Conservation (phyloP, 2,329 filamentous ascomycete species). For the Pseudogymnoascus sp. region DNA sequence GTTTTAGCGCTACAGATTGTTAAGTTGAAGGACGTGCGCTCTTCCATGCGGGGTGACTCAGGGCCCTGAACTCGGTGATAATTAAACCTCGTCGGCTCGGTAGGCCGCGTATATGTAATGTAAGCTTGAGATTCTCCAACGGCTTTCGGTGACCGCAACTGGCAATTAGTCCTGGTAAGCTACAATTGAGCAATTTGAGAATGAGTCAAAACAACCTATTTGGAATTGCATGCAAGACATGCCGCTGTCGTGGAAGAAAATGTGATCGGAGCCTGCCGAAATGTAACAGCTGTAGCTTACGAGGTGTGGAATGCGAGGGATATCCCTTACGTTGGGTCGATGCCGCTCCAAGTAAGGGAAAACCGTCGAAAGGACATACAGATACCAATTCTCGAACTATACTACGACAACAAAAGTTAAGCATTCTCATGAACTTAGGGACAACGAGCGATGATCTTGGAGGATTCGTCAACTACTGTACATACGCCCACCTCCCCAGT, state of each 20-base stretch:
- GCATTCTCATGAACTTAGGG: neutral
- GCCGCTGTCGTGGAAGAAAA: neutral
- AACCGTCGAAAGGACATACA: neutral
- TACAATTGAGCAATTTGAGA: neutral
- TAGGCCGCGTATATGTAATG: too few species aligned
- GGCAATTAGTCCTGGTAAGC: neutral
- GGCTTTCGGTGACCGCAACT: too few species aligned
- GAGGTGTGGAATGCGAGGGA: neutral
- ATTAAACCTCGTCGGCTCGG: too few species aligned
- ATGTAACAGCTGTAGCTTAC: neutral
- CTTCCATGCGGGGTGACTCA: too few species aligned
- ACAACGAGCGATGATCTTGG: neutral
- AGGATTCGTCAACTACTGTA: neutral
- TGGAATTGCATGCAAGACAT: neutral
- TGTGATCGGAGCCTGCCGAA: neutral
- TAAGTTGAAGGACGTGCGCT: too few species aligned
- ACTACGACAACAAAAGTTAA: neutral
- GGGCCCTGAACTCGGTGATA: too few species aligned
- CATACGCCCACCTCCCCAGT: neutral
- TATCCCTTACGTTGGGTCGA: neutral
- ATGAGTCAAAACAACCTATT: neutral
- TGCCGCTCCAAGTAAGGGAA: neutral
- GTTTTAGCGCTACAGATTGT: too few species aligned
- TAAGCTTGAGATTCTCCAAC: too few species aligned
- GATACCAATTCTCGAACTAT: neutral